Percentiles rank a stretch among this genome's conserved stretches.
phyloP scores from a whole-genome alignment of 495 filamentous ascomycete genomes.

The Lophium mytilinum region DNA sequence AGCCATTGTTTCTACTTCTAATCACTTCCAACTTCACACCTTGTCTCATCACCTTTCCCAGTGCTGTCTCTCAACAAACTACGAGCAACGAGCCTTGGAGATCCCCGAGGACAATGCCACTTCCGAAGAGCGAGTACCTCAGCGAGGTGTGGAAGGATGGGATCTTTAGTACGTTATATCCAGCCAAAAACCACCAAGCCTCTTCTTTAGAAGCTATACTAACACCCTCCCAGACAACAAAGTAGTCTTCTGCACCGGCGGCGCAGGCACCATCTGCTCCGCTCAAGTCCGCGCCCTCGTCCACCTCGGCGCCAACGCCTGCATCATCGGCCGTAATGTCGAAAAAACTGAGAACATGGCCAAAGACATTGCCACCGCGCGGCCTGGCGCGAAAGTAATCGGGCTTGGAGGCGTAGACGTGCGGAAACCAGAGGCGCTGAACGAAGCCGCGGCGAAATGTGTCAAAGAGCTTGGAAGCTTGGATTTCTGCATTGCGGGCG shows the following conservation, averaged over 20 bases:
- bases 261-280: constrained; percentile 87
- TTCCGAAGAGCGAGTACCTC: constrained; percentile 64
- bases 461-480: constrained; percentile 74
- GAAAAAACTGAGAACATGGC: constrained; percentile 79
- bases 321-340: constrained; percentile 85
- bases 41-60: not conserved
- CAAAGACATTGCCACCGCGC: constrained; percentile 67
- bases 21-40: not conserved
- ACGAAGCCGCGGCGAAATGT: constrained; percentile 67
- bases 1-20: not conserved
- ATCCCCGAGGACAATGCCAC: constrained; percentile 45
- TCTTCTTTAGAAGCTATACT: not conserved
- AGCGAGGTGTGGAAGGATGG: constrained; percentile 77
- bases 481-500: constrained; percentile 80
- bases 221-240: constrained; percentile 51
- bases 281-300: constrained; percentile 88
- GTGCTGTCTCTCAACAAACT: not conserved
- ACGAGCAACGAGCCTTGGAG: not conserved
- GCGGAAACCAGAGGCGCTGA: constrained; percentile 57
- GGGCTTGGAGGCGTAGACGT: constrained; percentile 84
- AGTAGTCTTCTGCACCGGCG: constrained; percentile 92
- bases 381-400: constrained; percentile 71
- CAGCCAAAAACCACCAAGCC: not conserved
- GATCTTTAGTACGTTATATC: constrained; percentile 57
- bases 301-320: constrained; percentile 84